Conservation (phyloP, 805 yeast species). For the Cyberlindnera mycetangii region DNA sequence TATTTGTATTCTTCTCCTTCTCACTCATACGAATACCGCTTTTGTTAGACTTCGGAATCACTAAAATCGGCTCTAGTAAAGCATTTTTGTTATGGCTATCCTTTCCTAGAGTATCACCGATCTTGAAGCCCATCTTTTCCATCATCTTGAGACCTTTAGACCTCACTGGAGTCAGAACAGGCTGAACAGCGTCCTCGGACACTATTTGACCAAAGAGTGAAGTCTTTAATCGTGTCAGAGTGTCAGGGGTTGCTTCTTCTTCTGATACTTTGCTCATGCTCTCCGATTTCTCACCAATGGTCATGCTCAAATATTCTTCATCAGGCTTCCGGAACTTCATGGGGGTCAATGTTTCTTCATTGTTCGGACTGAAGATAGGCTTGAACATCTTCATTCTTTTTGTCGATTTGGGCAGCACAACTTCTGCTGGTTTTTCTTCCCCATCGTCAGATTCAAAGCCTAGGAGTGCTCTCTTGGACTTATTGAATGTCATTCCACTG, state of each 20-base stretch:
- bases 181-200: not conserved
- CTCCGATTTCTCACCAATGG: slow-evolving; percentile 18
- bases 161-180: slow-evolving; percentile 18
- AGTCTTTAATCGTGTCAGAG: slow-evolving; percentile 14
- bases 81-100: slow-evolving; percentile 23
- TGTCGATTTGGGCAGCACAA: not conserved
- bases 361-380: slow-evolving; percentile 8
- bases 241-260: slow-evolving; percentile 3
- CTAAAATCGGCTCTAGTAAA: slow-evolving; percentile 32
- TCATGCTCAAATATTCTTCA: slow-evolving; percentile 31
- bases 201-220: slow-evolving; percentile 23
- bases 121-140: slow-evolving; percentile 56
- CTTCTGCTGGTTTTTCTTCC: not conserved
- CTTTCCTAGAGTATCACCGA: slow-evolving; percentile 45
- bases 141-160: slow-evolving; percentile 50
- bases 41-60: slow-evolving; percentile 18
- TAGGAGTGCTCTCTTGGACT: slow-evolving; percentile 14
- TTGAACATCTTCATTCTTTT: slow-evolving; percentile 8
- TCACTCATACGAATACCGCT: slow-evolving; percentile 23
- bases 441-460: slow-evolving; percentile 23
- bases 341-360: too few relatives aligned
- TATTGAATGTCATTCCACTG: too few relatives aligned
- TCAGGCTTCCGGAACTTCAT: too few relatives aligned
- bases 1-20: slow-evolving; percentile 3
- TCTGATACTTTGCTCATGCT: not conserved